A percentile compares a stretch with the other conserved stretches of the same genome.
These are phyloP conservation scores for Dionaea muscipula DNA, from an alignment of 179 eudicot genomes.

Conservation along the genomic window DNA sequence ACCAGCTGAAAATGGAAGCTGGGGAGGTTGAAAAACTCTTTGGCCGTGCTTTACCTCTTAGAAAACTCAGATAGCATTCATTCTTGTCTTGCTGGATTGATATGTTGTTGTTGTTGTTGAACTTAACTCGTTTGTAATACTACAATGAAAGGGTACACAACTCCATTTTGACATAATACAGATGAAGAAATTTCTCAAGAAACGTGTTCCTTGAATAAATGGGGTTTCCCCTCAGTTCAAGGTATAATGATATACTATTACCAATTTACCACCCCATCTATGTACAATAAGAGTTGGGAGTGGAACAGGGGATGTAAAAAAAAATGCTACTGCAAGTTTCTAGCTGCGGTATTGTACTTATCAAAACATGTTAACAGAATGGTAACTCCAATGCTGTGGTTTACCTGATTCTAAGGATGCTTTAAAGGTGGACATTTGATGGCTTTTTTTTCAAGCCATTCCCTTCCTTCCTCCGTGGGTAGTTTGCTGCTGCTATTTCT, in stretches of 20 bases:
- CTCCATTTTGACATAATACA: no score
- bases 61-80: conserved; percentile 55
- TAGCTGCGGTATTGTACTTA: background rate
- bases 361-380: background rate
- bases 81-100: background rate
- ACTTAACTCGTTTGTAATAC: no score
- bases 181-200: no score
- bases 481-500: background rate
- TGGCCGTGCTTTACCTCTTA: conserved; percentile 63
- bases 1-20: conserved; percentile 75
- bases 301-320: background rate
- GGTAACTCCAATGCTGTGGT: background rate
- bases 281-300: no score
- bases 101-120: no score
- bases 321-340: background rate
- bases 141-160: no score
- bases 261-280: no score
- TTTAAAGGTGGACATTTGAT: background rate
- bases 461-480: background rate
- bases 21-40: conserved; percentile 73
- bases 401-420: background rate
- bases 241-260: no score
- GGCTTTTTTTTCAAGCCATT: background rate
- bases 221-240: no score
- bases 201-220: no score